Base-by-base conservation (phyloP, 2,329 filamentous ascomycete species). In the Colletotrichum lupini region DNA sequence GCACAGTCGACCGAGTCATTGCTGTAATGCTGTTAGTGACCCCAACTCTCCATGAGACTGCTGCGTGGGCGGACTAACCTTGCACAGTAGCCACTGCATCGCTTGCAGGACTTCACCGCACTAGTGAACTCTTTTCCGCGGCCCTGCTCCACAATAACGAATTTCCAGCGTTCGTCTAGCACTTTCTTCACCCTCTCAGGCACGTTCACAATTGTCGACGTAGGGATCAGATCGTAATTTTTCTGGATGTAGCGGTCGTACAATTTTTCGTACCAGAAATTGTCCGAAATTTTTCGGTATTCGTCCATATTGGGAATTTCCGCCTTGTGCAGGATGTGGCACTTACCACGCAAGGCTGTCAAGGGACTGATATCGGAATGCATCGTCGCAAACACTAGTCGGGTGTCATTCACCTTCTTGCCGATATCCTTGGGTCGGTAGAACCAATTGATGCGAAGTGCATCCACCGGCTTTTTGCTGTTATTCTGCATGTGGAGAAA, bases 191-290 rank as follows among this genome's bases (percentile, higher is more conserved):
- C 96, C 80, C 93, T 94, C 77, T 93, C 93, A 5, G 97, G 97
- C 60, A 99, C 97, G 81, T 99, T 99, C 85, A 98, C 96, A 79
- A 99, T 97, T 79, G 94, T 92, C 74, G 89, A 91, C 16, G 95
- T 97, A 1, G 97, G 96, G 74, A 99, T 96, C 67, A 98, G 94
- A 79, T 99, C 97, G 87, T 98, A 98, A 83, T 96, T 95, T 75
- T 97, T 95, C 81, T 98, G 95, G 76, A 99, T 98, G 85, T 98
- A 99, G 72, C 97, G 94, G 85, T 99, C 97, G 83, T 97, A 98
- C 78, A 98, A 91, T 81, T 98, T 97, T 79, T 98, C 96, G 82
- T 94, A 99, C 94, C 95, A 99, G 82, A 99, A 99, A 77, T 89
- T 92, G 83, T 99, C 94, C 78, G 93, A 93, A 30, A 88, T 90